Base-by-base conservation (phyloP, 2,329 filamentous ascomycete species). In the Fusarium torulosum region DNA sequence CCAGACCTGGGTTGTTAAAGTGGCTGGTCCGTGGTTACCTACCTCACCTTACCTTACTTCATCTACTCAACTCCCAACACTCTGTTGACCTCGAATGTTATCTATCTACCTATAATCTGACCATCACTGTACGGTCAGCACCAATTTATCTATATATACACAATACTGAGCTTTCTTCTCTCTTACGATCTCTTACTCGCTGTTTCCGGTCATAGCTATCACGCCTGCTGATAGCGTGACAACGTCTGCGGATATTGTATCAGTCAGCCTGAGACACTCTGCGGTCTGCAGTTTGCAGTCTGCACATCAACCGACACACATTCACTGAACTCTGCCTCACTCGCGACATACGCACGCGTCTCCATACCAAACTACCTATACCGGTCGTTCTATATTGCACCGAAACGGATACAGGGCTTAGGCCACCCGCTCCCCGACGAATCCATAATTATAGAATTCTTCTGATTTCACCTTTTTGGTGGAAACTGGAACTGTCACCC, bases 211-310 rank as follows among this genome's bases (percentile, higher is more conserved):
- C 21, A 67, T 17, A 37, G 37, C 40, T 47, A 58, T 51, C 63
- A 50, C 58, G 52, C 31, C 53, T 63, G 50, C 42, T 62, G 49
- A 49, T 54, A 62, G 66, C 55, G 66, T 68, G 60, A 68, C 66
- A 53, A 68, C 66, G 66, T 57, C 66, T 69, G 62, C 65, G 62
- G 66, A 69, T 56, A 67, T 67, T 49, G 52, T 47, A 66, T 55
- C 66, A 59, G 58, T 54, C 62, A 67, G 51, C 54, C 52, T 67
- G 66, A 69, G 62, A 69, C 66, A 69, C 20, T 53, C 29, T 43
- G 17, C 33, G 2, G 15, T 35, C 15, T 27, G 27, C 25, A 27
- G 25, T 27, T 10, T 35, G 31, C 31, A 17, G 14, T 35, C 59
- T 56, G 51, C 44, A 53, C 40, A 40, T 63, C 58, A 38, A 56